Conservation (phyloP, 768 basidiomycete species). For the Russula sp. region DNA sequence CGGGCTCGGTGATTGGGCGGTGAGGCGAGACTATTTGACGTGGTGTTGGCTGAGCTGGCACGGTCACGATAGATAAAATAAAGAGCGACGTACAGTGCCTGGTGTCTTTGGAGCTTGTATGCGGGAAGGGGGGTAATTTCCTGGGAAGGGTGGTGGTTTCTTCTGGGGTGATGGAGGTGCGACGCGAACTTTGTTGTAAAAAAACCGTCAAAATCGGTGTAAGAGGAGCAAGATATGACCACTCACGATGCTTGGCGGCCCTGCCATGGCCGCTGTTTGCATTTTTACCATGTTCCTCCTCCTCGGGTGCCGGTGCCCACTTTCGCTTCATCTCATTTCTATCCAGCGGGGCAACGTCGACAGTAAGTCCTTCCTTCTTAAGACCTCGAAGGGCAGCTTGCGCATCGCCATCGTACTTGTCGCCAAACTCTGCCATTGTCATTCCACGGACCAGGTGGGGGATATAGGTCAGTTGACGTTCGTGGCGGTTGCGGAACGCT, state of each 20-base stretch:
- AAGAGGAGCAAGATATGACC: neutral
- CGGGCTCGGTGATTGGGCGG: slow-evolving; percentile 39
- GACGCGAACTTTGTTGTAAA: slow-evolving; percentile 47
- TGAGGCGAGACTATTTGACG: slow-evolving; percentile 29
- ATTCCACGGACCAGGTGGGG: slow-evolving; percentile 71
- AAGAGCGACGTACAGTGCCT: slow-evolving; percentile 32
- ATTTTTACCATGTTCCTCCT: slow-evolving; percentile 44
- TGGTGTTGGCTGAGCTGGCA: neutral
- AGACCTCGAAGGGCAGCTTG: slow-evolving; percentile 67
- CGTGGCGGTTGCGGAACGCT: slow-evolving; percentile 71
- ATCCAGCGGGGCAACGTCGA: slow-evolving; percentile 55
- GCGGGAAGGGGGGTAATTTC: slow-evolving; percentile 23
- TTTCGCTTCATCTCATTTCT: slow-evolving; percentile 71
- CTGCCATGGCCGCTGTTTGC: slow-evolving; percentile 26
- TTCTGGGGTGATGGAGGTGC: slow-evolving; percentile 54
- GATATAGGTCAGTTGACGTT: slow-evolving; percentile 68
- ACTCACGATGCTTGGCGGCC: slow-evolving; percentile 33
- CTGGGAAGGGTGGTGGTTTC: slow-evolving; percentile 41
- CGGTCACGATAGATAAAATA: neutral
- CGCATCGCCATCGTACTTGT: slow-evolving; percentile 73
- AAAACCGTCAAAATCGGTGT: neutral
- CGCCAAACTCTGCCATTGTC: slow-evolving; percentile 73
- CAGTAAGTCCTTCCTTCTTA: slow-evolving; percentile 59
- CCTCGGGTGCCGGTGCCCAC: slow-evolving; percentile 64
- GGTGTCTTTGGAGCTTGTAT: slow-evolving; percentile 36